Evolutionary conservation across 2,329 filamentous ascomycete species (phyloP), one percentile per base, ranked within the genome.

Genomic region (Fusarium pininemorale): DNA sequence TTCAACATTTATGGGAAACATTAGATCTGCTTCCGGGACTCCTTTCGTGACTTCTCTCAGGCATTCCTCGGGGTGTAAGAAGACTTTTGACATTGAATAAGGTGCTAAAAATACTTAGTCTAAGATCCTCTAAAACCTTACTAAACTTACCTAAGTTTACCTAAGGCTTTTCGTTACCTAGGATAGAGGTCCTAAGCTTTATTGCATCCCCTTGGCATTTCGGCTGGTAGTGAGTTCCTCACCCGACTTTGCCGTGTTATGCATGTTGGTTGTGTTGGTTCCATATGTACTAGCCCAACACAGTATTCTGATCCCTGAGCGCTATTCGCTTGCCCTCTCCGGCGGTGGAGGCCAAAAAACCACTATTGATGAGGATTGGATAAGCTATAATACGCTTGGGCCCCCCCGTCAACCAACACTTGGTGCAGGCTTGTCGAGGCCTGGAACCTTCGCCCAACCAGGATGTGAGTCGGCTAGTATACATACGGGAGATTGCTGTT

Each of bases 1-100:
- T 7, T 42, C 4, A 7, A 10, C 0, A 3, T 1, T 12, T 30
- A 12, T 12, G 2, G 3, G 11, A 24, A 44, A 44, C 6, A 24
- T 24, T n/a, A 24, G 4, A 16, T 5, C 1, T 24, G n/a, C 5
- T 16, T 44, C 41, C 4, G 5, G n/a, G 6, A 44, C 15, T 44
- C 6, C 6, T 16, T 44, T 44, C n/a, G 6, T 24, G 15, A 44
- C 10, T 7, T 24, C 10, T 16, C 1, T 7, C 41, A 44, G n/a
- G 15, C 5, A n/a, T n/a, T n/a, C n/a, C n/a, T n/a, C n/a, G n/a
- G n/a, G n/a, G n/a, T n/a, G n/a, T n/a, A n/a, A n/a, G n/a, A n/a
- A n/a, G n/a, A n/a, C n/a, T n/a, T n/a, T n/a, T n/a, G n/a, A n/a
- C n/a, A n/a, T n/a, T n/a, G n/a, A n/a, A n/a, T n/a, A n/a, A n/a